Percentiles rank a stretch among this genome's conserved stretches.
Evolutionary conservation across 2,329 filamentous ascomycete genomes (phyloP).

Genomic region (Colletotrichum tropicale): DNA sequence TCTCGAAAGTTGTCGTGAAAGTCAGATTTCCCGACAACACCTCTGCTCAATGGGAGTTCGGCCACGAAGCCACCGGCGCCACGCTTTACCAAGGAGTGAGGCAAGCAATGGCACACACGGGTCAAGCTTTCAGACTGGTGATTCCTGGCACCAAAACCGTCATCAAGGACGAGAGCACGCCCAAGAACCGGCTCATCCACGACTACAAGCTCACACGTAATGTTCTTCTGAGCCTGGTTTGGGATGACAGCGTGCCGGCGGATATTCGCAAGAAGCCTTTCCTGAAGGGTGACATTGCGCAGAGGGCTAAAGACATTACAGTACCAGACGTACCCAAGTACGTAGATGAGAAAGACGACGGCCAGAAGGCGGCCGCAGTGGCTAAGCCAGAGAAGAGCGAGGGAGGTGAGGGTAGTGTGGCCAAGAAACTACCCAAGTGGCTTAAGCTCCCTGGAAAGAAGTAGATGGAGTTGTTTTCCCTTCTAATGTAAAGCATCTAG

Average conservation of each 20-base stretch:
- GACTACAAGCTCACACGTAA: conserved; percentile 73
- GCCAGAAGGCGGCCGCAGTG: conserved; percentile 27
- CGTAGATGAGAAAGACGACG: conserved; percentile 42
- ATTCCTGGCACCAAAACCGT: conserved; percentile 60
- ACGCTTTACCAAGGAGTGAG: conserved; percentile 78
- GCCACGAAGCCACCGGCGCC: conserved; percentile 69
- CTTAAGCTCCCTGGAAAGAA: conserved; percentile 76
- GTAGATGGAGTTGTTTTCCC: conserved; percentile 38
- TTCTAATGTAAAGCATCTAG: conserved; percentile 28
- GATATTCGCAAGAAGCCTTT: conserved; percentile 61
- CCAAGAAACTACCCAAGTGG: conserved; percentile 69
- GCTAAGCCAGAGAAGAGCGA: conserved; percentile 38
- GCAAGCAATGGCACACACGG: conserved; percentile 67
- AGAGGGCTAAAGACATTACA: conserved; percentile 69
- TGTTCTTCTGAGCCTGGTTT: conserved; percentile 78
- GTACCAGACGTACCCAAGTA: conserved; percentile 60
- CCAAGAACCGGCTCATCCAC: conserved; percentile 66
- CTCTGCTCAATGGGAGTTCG: conserved; percentile 75
- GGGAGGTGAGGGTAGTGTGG: conserved; percentile 35
- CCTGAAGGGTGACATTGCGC: conserved; percentile 61
- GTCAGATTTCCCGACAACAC: conserved; percentile 89
- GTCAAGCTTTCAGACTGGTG: conserved; percentile 74
- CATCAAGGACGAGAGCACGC: conserved; percentile 51
- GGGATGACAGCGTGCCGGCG: conserved; percentile 68
- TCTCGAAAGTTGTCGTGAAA: conserved; percentile 75